A percentile compares a stretch with the other conserved stretches of the same genome.
phyloP scores from a whole-genome alignment of 768 basidiomycete genomes.

The Paxillus ammoniavirescens region DNA sequence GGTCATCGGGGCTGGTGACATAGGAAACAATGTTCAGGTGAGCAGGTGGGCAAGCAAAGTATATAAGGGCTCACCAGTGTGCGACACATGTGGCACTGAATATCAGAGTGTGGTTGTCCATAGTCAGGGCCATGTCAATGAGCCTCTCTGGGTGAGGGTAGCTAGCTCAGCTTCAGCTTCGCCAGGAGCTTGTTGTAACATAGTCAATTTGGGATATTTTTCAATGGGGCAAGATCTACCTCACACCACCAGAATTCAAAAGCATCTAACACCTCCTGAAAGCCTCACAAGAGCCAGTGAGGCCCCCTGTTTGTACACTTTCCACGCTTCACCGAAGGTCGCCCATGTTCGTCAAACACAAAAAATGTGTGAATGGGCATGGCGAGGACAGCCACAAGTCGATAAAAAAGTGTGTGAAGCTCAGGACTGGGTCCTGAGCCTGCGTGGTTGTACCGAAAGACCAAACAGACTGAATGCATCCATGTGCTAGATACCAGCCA shows the following conservation, averaged over 20 bases:
- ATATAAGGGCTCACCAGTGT: neutral
- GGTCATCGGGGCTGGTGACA: no score
- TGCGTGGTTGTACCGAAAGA: constrained; percentile 10
- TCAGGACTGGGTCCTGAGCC: constrained; percentile 42
- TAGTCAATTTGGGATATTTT: neutral
- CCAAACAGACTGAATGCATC: neutral
- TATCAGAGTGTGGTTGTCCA: neutral
- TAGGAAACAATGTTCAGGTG: no score
- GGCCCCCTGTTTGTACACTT: no score
- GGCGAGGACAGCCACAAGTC: constrained; percentile 36
- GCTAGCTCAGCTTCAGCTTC: constrained; percentile 6
- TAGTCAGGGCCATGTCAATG: neutral
- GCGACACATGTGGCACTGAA: constrained; percentile 1
- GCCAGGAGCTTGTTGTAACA: neutral
- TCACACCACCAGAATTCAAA: constrained; percentile 12
- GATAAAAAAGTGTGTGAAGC: constrained; percentile 43
- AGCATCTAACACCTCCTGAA: no score
- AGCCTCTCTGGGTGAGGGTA: neutral
- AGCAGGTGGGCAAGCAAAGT: no score
- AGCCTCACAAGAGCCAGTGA: no score
- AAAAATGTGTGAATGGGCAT: constrained; percentile 42
- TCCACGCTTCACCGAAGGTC: no score
- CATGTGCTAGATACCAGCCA: constrained; percentile 6
- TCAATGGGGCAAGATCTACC: constrained; percentile 7
- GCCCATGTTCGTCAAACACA: constrained; percentile 35